Conservation (phyloP, 176 grass and related monocot species). For the Hyparrhenia diplandra region DNA sequence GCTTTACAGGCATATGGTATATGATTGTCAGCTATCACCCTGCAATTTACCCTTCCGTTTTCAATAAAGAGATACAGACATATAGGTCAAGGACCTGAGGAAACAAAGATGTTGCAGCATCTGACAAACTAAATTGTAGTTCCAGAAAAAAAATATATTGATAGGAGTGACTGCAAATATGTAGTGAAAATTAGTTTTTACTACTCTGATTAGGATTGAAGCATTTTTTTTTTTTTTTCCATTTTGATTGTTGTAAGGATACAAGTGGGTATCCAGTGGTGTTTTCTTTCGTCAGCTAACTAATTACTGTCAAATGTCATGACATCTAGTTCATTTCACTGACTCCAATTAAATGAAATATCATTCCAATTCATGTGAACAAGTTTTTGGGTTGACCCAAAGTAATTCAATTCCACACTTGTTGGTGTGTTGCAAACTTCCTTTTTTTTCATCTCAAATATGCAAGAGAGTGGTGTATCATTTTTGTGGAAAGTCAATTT, state of each 20-base stretch:
- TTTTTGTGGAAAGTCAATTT: too few relatives aligned
- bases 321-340: not conserved
- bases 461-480: too few relatives aligned
- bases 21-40: slow-evolving; percentile 68
- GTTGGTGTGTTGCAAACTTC: too few relatives aligned
- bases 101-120: not conserved
- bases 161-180: not conserved
- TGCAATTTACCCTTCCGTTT: slow-evolving; percentile 20
- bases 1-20: slow-evolving; percentile 73
- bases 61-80: slow-evolving; percentile 4
- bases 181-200: not conserved
- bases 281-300: not conserved
- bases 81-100: not conserved
- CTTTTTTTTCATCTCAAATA: too few relatives aligned
- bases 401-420: too few relatives aligned
- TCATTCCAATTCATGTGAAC: not conserved
- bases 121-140: not conserved
- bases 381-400: not conserved
- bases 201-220: not conserved
- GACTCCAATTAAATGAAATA: not conserved
- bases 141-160: not conserved
- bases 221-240: not conserved
- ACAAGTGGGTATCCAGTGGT: not conserved
- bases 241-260: not conserved
- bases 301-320: not conserved